Evolutionary conservation across 2,329 filamentous ascomycete genomes (phyloP), one percentile per base, ranked within the genome.

Genomic region (Immersiporthe knoxdaviesiana): DNA sequence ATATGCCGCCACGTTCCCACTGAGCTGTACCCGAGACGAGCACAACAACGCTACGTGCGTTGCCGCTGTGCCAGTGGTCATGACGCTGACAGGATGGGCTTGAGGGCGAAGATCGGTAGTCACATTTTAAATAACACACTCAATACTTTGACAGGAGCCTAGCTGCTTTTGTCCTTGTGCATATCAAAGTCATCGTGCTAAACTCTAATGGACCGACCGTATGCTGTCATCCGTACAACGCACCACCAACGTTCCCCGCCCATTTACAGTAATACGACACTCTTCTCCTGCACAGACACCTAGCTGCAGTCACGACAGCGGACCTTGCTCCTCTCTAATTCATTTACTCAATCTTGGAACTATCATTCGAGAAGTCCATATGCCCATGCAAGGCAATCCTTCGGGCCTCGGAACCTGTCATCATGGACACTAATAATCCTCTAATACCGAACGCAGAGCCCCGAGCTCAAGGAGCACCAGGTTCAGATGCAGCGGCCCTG

Each of bases 41-140:
- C 62, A 58, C 1, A 64, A 69, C 32, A 69, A 69, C 35, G 68
- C 64, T 39, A 69, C 68, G 2, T 69, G 68, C 35, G 56, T 58
- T 52, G 65, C 59, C 3, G 24, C 64, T 27, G 30, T 67, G 52
- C 68, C 68, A 1, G n/a, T 67, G 12, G 7, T 27, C 3, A 54
- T 69, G 52, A 39, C 52, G 27, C n/a, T 65, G 21, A 18, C 30
- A 24, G 59, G 35, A 21, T 62, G 59, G 35, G 35, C 11, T 8
- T 41, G 52, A 56, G 8, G 27, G 27, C 3, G 14, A 16, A 30
- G 14, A 56, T 3, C 8, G 12, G 12, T 30, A 16, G 27, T 18
- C 14, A 30, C 24, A 56, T 32, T 11, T 18, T 30, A 24, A 18
- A 16, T 8, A 18, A 27, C 14, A 27, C 5, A 7, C 24, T 39